Percentiles rank a stretch among this genome's conserved stretches.
Conservation (phyloP, 225 moss, liverwort and hornwort species). For the Antitrichia curtipendula region DNA sequence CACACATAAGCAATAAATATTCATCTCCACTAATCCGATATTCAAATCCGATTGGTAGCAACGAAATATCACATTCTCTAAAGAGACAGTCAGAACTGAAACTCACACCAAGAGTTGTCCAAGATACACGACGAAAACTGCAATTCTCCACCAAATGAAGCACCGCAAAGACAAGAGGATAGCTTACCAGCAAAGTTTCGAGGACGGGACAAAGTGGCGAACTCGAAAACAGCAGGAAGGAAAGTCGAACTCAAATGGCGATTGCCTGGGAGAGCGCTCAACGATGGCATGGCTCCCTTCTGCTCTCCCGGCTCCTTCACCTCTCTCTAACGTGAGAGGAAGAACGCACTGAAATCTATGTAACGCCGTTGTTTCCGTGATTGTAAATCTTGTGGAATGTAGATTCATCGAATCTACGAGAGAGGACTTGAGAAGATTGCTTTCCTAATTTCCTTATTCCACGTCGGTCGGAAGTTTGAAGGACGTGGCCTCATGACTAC, state of each 20-base stretch:
- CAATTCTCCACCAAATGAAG: neutral
- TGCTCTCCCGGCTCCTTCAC: neutral
- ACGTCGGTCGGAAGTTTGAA: neutral
- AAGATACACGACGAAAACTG: neutral
- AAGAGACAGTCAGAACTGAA: neutral
- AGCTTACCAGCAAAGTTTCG: neutral
- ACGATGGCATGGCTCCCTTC: slow-evolving; percentile 10
- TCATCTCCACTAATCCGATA: neutral
- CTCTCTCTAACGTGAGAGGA: neutral
- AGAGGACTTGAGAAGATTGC: neutral
- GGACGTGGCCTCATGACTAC: neutral
- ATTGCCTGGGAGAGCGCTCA: slow-evolving; percentile 9
- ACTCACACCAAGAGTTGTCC: neutral
- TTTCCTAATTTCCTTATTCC: neutral
- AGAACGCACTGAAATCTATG: neutral
- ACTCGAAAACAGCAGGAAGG: slow-evolving; percentile 5
- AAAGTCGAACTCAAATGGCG: slow-evolving; percentile 22
- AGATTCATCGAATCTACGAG: neutral
- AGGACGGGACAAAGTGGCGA: neutral
- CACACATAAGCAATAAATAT: neutral
- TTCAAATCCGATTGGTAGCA: neutral
- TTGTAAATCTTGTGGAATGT: accelerated
- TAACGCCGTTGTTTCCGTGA: neutral
- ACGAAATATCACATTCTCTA: neutral
- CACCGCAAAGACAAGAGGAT: neutral